Evolutionary conservation across 371 early-diverging fungal genomes (phyloP), one percentile per base, ranked within the genome.

Genomic region (Chytridium lagenaria): DNA sequence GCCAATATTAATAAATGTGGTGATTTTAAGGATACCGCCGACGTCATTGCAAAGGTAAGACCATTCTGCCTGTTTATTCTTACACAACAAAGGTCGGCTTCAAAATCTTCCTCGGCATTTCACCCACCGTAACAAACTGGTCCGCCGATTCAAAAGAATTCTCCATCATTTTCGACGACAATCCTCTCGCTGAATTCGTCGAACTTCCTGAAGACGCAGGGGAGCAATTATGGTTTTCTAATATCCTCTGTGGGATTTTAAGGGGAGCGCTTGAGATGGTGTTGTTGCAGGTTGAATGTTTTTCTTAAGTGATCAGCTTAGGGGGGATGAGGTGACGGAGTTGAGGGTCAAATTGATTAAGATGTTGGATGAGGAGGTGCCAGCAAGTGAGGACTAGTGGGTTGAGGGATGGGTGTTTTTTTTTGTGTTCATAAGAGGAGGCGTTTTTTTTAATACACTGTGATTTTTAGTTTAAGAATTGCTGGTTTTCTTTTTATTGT

Each of bases 261-360:
- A 89, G 97, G 7, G 99, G 98, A 16, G 93, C 96, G 3, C 82
- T 98, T 68, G 98, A 98, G 75, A 97, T 98, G 96, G 95, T 94
- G 69, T 78, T 79, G 80, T 89, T 98, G 91, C 95, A 96, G 77
- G 93, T 95, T 7, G 95, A 96, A 70, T 86, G 88, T 10, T 78
- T 78, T 98, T 97, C 84, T 88, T 96, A 3, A 89, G 88, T 26
- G 96, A 96, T 81, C 85, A 86, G 15, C 84, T 98, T 68, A 86
- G 92, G 16, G 98, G 98, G 34, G 97, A 97, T 69, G 96, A 97
- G 0, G 69, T 78, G 22, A 94, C 97, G 0, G 97, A 97, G 84
- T 91, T 98, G 61, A 88, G 95, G 30, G 91, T 98, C 37, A 92
- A 90, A 74, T 80, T 98, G 33, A 82, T 96, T 59, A 90, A 92